A percentile compares a stretch with the other conserved stretches of the same genome.
Evolutionary conservation across 768 basidiomycete genomes (phyloP).

Genomic region (Mycena indigotica): DNA sequence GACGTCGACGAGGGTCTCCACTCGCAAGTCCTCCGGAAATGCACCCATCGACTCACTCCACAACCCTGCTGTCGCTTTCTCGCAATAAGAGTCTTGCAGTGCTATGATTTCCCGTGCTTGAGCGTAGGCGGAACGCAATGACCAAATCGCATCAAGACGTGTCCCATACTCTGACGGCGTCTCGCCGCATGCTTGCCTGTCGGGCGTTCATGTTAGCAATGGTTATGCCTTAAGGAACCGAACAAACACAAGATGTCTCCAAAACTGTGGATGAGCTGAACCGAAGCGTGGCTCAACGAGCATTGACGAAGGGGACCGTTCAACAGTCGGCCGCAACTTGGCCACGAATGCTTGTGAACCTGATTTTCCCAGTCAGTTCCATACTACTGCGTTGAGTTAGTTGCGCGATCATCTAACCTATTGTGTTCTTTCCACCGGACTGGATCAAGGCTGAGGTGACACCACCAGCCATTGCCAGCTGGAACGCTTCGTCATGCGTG

Average conservation of each 20-base stretch:
- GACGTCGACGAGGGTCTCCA: constrained; percentile 81
- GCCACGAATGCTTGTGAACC: constrained; percentile 89
- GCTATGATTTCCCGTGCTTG: constrained; percentile 69
- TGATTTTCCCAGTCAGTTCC: constrained; percentile 28
- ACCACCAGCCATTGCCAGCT: constrained; percentile 80
- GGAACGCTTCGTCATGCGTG: constrained; percentile 78
- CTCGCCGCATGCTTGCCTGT: constrained; percentile 67
- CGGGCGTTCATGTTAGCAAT: constrained; percentile 11
- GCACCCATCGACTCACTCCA: constrained; percentile 39
- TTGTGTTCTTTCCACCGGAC: constrained; percentile 75
- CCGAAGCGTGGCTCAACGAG: constrained; percentile 77
- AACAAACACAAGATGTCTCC: constrained; percentile 66
- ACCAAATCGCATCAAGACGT: constrained; percentile 81
- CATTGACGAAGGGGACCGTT: constrained; percentile 79
- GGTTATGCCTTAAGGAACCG: neutral
- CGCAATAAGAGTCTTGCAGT: constrained; percentile 73
- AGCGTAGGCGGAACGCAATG: constrained; percentile 77
- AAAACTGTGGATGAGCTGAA: constrained; percentile 58
- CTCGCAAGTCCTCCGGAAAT: constrained; percentile 75
- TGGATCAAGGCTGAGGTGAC: constrained; percentile 84
- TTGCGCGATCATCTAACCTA: constrained; percentile 60
- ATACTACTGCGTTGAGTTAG: neutral
- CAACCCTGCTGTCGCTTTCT: constrained; percentile 52
- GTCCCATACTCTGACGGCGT: constrained; percentile 48
- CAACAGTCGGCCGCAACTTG: constrained; percentile 77